Conservation (phyloP, 192 early-diverging fungal genomes). For the Backusella sp. region DNA sequence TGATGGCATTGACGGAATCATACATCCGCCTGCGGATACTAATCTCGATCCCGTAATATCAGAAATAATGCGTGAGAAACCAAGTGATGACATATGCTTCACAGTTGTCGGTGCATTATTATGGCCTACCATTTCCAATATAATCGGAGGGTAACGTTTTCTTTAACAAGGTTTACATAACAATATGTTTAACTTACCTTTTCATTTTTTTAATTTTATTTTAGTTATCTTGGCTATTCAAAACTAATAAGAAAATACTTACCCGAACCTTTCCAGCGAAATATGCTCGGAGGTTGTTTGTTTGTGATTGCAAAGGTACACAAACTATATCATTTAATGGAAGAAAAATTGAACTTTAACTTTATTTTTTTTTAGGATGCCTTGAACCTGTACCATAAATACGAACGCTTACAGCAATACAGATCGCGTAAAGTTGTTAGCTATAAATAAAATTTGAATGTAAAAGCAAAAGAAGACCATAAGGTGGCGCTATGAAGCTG, state of each 20-base stretch:
- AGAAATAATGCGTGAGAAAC: neutral
- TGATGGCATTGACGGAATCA: neutral
- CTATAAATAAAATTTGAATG: neutral
- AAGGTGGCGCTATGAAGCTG: neutral
- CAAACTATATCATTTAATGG: neutral
- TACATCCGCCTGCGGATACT: neutral
- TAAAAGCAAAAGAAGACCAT: neutral
- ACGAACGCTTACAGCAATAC: neutral
- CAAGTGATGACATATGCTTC: slow-evolving; percentile 38
- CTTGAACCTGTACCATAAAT: neutral
- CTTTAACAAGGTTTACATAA: neutral
- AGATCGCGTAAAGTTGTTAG: neutral
- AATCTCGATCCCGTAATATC: neutral
- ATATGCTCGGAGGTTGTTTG: slow-evolving; percentile 32
- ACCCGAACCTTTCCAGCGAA: slow-evolving; percentile 35
- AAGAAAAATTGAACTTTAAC: neutral
- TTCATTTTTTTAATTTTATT: neutral
- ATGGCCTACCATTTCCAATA: slow-evolving; percentile 61
- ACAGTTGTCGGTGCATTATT: slow-evolving; percentile 64
- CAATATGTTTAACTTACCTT: neutral
- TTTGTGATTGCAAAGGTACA: slow-evolving; percentile 34
- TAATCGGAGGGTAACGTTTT: slow-evolving; percentile 37
- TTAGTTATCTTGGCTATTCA: slow-evolving; percentile 11
- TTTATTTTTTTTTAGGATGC: neutral
- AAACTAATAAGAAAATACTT: slow-evolving; percentile 18